Base-by-base conservation (phyloP, 805 yeast species). In the Blastobotrys muscicola region DNA sequence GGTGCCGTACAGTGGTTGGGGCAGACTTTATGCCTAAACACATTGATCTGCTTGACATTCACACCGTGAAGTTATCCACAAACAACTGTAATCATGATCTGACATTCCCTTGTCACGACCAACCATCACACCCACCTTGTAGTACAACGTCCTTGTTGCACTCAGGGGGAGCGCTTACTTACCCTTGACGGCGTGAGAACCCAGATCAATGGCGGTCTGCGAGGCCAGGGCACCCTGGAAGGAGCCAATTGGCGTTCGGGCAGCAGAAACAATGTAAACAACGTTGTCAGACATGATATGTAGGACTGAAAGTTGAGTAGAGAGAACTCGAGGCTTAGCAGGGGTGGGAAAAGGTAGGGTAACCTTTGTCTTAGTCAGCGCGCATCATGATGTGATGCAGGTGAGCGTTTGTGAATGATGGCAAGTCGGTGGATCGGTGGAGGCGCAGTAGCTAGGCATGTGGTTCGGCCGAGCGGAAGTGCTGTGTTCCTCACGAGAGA, bases 241-340 rank as follows among this genome's bases (percentile, higher is more conserved):
- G 11, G 95, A 80, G 36, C 97, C 98, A 56, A 92, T 76, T 57
- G 98, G 98, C 14, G 98, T 92, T 73, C 98, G 83, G 40, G 95
- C 79, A 41, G 85, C 74, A 32, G 95, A 70, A 45, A 89, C 97
- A 62, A 92, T 86, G 67, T 90, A 90, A 40, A 87, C 98, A 45
- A 53, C 45, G 12, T 38, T 20, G 26, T 20, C 26, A 20, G 26
- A 20, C 13, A 34, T 33, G 23, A 13, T 16, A 29, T 8, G 23
- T 32, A 29, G 13, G 14, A 11, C 16, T 15, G 30, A 29, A 30
- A 29, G 16, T 26, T 20, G 32, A 12, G 33, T 7, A 34, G 41
- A 34, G 41, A 11, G 9, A 34, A 23, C n/a, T 14, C 33, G 11
- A 29, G 32, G 41, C 20, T 29, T 12, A 16, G 9, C 2, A 36